A percentile compares a stretch with the other conserved stretches of the same genome.
Evolutionary conservation across 352 stramenopile species (phyloP).

Genomic region (Phytophthora megakarya): DNA sequence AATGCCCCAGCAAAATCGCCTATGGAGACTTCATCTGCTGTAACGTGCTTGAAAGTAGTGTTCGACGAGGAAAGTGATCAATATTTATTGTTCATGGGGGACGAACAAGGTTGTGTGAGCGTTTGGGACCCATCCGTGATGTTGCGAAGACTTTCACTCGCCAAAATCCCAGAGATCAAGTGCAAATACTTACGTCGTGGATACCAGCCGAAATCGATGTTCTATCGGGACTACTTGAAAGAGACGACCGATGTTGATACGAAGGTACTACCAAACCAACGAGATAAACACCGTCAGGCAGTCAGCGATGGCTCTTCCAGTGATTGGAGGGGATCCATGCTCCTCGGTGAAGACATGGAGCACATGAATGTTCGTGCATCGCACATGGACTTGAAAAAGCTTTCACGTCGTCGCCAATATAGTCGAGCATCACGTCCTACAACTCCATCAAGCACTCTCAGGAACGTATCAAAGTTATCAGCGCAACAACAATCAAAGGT

Average conservation of each 20-base stretch:
- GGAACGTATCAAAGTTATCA: constrained; percentile 3
- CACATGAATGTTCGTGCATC: constrained; percentile 45
- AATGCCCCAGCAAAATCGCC: constrained; percentile 2
- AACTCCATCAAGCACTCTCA: background rate
- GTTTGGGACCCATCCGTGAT: constrained; percentile 60
- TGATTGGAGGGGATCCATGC: constrained; percentile 41
- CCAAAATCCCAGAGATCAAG: constrained; percentile 65
- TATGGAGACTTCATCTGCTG: constrained; percentile 23
- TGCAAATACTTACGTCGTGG: constrained; percentile 64
- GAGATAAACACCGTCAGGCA: constrained; percentile 29
- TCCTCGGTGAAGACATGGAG: constrained; percentile 41
- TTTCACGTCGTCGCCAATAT: constrained; percentile 41
- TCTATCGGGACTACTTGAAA: constrained; percentile 59
- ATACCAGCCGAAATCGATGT: constrained; percentile 68
- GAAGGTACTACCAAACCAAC: constrained; percentile 6
- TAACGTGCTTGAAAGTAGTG: constrained; percentile 63
- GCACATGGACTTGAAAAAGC: constrained; percentile 47
- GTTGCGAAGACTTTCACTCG: constrained; percentile 51
- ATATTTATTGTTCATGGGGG: constrained; percentile 64
- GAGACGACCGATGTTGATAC: constrained; percentile 31
- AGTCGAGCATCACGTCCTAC: constrained; percentile 5
- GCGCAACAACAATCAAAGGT: constrained; percentile 6
- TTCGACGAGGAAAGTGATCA: constrained; percentile 46
- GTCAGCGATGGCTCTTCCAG: constrained; percentile 16
- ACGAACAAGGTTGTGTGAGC: constrained; percentile 53